A percentile compares a stretch with the other conserved stretches of the same genome.
phyloP scores from a whole-genome alignment of 306 rosid genomes.

The Gillenia trifoliata region DNA sequence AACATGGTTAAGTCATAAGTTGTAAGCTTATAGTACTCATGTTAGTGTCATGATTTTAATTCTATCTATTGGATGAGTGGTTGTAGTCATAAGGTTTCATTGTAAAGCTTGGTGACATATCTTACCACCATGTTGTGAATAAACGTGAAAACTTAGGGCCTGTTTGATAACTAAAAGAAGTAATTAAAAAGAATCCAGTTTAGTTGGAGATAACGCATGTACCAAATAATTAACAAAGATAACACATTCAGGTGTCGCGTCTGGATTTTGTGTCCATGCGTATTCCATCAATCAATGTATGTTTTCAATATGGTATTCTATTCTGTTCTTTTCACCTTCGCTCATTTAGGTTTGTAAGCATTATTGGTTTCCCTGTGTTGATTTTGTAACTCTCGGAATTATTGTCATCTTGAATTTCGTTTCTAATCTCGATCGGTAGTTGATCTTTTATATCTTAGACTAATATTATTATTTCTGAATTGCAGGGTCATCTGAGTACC shows the following conservation, averaged over 20 bases:
- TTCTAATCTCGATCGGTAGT: too few species aligned
- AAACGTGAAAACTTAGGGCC: neutral
- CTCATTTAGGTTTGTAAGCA: neutral
- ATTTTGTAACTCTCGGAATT: too few species aligned
- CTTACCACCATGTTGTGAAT: neutral
- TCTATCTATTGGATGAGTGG: neutral
- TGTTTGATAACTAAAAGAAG: too few species aligned
- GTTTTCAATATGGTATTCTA: neutral
- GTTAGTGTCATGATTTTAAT: neutral
- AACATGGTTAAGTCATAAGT: too few species aligned
- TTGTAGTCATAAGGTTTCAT: neutral
- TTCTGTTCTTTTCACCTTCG: neutral
- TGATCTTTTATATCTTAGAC: neutral
- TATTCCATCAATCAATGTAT: neutral
- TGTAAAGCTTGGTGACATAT: neutral
- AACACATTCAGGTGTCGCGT: neutral
- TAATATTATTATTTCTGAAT: neutral
- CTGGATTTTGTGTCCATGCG: too few species aligned
- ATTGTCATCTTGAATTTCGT: too few species aligned
- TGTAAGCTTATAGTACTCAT: neutral
- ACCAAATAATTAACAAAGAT: neutral
- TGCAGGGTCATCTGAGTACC: conserved; percentile 25
- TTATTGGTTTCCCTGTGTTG: too few species aligned
- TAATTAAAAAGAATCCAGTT: neutral
- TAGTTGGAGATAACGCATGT: neutral